A percentile compares a stretch with the other conserved stretches of the same genome.
Conservation (phyloP, 2,329 filamentous ascomycete genomes). For the Penicillium sp. region DNA sequence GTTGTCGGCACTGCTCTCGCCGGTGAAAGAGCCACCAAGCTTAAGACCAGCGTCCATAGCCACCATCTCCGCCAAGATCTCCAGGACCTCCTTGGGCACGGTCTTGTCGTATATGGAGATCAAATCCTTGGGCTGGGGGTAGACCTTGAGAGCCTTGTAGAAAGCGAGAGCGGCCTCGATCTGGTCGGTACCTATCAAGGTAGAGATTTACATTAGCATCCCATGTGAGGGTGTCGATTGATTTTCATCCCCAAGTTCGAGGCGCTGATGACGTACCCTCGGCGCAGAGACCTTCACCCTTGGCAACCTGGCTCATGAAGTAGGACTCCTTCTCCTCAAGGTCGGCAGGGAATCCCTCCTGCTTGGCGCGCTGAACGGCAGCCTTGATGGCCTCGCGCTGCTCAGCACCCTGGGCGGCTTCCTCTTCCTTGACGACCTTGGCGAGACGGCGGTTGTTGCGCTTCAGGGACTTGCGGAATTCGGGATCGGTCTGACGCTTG, state of each 20-base stretch:
- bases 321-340: conserved; percentile 92
- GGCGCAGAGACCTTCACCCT: conserved; percentile 77
- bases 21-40: conserved; percentile 50
- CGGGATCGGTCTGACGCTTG: conserved; percentile 61
- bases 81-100: conserved; percentile 92
- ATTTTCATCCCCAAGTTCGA: too few relatives aligned
- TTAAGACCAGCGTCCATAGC: conserved; percentile 77
- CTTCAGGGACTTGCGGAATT: conserved; percentile 60
- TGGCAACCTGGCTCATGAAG: conserved; percentile 93
- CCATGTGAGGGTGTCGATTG: too few relatives aligned
- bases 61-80: conserved; percentile 97
- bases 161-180: conserved; percentile 90
- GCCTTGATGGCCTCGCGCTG: conserved; percentile 67
- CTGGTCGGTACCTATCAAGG: conserved; percentile 37
- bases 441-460: conserved; percentile 48
- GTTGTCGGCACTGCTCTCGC: conserved; percentile 34
- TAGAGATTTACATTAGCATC: conserved; percentile 1
- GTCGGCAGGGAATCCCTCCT: conserved; percentile 85
- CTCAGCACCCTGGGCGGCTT: conserved; percentile 45
- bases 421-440: conserved; percentile 48
- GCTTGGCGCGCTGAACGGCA: conserved; percentile 76
- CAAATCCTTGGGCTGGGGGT: conserved; percentile 86
- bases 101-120: conserved; percentile 99
- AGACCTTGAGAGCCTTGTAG: conserved; percentile 98
- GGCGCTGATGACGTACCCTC: conserved; percentile 63